Percentiles rank a stretch among this genome's conserved stretches.
Evolutionary conservation across 202 grass and related monocot genomes (phyloP).

Genomic region (Digitaria exilis): DNA sequence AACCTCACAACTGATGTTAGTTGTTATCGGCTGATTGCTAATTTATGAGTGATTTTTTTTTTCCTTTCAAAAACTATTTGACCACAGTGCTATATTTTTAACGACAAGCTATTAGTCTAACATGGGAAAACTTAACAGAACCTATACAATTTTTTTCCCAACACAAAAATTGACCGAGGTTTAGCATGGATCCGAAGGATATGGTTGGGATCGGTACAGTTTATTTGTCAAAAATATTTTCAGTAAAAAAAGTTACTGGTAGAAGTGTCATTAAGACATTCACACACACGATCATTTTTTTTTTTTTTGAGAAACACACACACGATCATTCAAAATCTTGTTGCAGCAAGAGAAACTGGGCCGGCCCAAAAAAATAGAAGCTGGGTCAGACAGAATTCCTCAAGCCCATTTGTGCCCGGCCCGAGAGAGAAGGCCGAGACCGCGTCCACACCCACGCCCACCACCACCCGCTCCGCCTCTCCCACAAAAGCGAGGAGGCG

Average conservation of each 20-base stretch:
- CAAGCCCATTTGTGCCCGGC: slow-evolving; percentile 21
- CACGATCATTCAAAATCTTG: too few relatives aligned
- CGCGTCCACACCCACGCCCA: neutral
- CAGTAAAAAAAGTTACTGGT: too few relatives aligned
- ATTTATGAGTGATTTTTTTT: neutral
- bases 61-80: neutral
- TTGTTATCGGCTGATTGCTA: slow-evolving; percentile 11
- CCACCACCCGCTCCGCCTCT: neutral
- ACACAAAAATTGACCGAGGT: too few relatives aligned
- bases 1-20: slow-evolving; percentile 27
- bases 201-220: too few relatives aligned
- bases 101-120: too few relatives aligned
- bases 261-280: too few relatives aligned
- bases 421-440: neutral
- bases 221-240: too few relatives aligned
- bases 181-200: too few relatives aligned
- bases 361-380: neutral
- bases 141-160: neutral
- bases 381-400: too few relatives aligned
- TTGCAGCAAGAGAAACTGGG: neutral
- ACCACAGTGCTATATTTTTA: neutral
- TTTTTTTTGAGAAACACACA: too few relatives aligned
- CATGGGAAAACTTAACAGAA: neutral
- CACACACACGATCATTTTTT: too few relatives aligned
- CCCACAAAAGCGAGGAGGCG: slow-evolving; percentile 4